phyloP scores from a whole-genome alignment of 495 filamentous ascomycete species.

The Cairneyella variabilis region DNA sequence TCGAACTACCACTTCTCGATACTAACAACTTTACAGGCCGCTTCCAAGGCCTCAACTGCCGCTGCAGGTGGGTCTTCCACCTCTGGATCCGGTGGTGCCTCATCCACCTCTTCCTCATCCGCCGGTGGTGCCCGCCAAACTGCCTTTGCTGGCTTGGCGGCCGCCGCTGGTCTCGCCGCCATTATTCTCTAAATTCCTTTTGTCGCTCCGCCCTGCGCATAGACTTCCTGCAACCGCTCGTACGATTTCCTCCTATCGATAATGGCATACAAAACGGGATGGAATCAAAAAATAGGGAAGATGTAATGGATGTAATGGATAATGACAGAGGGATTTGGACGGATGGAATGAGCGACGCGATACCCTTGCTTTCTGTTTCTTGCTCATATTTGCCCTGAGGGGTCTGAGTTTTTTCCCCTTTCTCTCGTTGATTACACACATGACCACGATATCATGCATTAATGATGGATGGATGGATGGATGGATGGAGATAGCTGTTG shows the following conservation, averaged over 20 bases:
- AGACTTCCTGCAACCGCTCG: slow-evolving; percentile 6
- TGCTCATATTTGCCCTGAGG: slow-evolving; percentile 21
- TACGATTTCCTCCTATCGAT: background rate
- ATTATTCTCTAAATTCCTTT: slow-evolving; percentile 21
- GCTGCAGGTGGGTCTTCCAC: background rate
- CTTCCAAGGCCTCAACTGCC: slow-evolving; percentile 2
- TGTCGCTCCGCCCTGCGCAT: background rate
- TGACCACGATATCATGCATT: slow-evolving; percentile 18
- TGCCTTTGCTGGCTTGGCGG: slow-evolving; percentile 18
- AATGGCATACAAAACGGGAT: slow-evolving; percentile 8
- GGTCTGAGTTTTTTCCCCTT: slow-evolving; percentile 4
- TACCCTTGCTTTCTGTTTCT: slow-evolving; percentile 16
- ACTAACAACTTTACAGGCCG: too few relatives aligned
- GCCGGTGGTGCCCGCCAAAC: slow-evolving; percentile 24
- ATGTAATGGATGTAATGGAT: slow-evolving; percentile 11
- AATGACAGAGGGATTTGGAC: background rate
- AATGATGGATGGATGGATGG: slow-evolving; percentile 8
- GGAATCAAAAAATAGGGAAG: slow-evolving; percentile 1
- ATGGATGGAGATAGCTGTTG: background rate
- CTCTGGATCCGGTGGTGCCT: background rate
- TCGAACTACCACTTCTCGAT: too few relatives aligned
- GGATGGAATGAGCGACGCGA: slow-evolving; percentile 6
- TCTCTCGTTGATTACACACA: background rate
- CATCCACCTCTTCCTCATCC: slow-evolving; percentile 14
- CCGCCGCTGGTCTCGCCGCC: slow-evolving; percentile 24